Base-by-base conservation (phyloP, 1,139 yeast genomes). In the Petasospora fabianii region DNA sequence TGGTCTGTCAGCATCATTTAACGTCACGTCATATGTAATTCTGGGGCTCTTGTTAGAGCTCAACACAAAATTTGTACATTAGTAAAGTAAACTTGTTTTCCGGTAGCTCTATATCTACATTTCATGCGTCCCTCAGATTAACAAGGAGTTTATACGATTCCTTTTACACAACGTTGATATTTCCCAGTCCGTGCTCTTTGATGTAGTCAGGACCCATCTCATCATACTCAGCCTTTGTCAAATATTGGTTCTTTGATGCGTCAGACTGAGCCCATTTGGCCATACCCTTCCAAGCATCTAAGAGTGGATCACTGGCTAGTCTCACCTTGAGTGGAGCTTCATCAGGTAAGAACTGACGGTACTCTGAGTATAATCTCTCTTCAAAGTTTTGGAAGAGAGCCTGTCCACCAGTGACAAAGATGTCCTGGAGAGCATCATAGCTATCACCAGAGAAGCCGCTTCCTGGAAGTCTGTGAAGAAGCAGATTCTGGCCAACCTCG, bases 271-370 rank as follows among this genome's bases (percentile, higher is more conserved):
- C 70, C 85, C 96, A 85, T 52, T 75, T 74, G 17, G 86, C 80
- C 95, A 94, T 90, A 17, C 98, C 98, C 50, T 71, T 79, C 98
- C 98, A 94, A 1, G 97, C 78, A 61, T 92, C 98, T 31, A 74
- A 57, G 3, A 76, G 53, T 3, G 96, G 88, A 55, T 86, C 79
- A 6, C 61, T 49, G 0, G 96, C 95, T 13, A 64, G 59, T 38
- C 82, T 66, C 1, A 90, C 84, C 11, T 69, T 65, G 30, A 90
- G 61, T 1, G 78, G 73, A 0, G 84, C 67, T 1, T 77, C 84
- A 1, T 71, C 73, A 0, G 98, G 97, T 40, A 92, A 64, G 47
- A 84, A 75, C 12, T 77, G 65, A 4, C 76, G 75, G 45, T 88
- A 75, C 46, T 92, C 98, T 26, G 66, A 65, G 3, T 63, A 64